Evolutionary conservation across 1,284 basidiomycete genomes (phyloP), one percentile per base, ranked within the genome.

Genomic region (Pseudozyma pruni): DNA sequence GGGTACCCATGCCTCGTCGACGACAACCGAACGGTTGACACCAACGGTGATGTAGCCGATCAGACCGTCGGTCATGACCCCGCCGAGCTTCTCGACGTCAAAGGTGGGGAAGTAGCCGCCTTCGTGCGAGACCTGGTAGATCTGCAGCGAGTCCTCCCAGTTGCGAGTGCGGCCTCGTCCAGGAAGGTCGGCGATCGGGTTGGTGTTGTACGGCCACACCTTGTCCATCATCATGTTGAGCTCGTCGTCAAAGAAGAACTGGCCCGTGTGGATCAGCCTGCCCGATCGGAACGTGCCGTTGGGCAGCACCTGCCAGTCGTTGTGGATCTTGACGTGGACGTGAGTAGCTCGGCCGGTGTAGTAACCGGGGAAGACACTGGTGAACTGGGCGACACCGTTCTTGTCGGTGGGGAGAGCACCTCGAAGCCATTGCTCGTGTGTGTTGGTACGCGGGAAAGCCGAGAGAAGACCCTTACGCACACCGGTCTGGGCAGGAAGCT

Each of bases 351-450:
- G 83, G 73, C 47, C 85, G 72, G 76, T 78, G 71, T 83, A 84
- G 78, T 84, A 90, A 1, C 89, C 90, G 8, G 90, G 89, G 84
- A 89, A 90, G 72, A 90, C 88, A 19, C 87, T 86, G 34, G 75
- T 87, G 70, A 90, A 89, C 62, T 89, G 87, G 0, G 86, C 87
- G 16, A 90, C 87, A 20, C 90, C 90, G 66, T 88, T 87, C 56
- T 82, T 82, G 81, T 90, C 87, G 0, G 90, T 90, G 1, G 87
- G 86, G 85, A 86, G 89, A 25, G 89, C 89, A 7, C 88, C 90
- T 20, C 89, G 85, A 14, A 90, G 83, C 85, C 87, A 90, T 8
- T 83, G 84, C 62, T 84, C 84, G 57, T 84, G 74, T 39, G 81
- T 71, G 59, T 82, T 83, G 35, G 82, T 83, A 23, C 83, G 72